Evolutionary conservation across 768 basidiomycete genomes (phyloP).

Genomic region (Kwoniella dejecticola): DNA sequence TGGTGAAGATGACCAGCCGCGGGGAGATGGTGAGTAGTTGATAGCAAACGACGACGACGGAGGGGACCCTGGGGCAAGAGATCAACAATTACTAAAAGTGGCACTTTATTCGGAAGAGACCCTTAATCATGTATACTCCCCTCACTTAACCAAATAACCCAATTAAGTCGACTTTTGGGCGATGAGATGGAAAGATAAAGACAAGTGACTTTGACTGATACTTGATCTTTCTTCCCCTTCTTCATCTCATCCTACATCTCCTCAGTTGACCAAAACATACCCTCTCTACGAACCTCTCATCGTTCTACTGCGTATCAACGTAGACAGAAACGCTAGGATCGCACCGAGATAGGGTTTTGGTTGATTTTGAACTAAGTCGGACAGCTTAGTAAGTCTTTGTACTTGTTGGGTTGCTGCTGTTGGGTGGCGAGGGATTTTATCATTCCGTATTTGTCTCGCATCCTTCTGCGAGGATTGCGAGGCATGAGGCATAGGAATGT

Average conservation of each 20-base stretch:
- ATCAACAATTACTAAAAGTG: no score
- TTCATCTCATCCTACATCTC: background rate
- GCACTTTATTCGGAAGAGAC: no score
- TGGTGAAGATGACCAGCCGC: no score
- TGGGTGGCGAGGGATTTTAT: background rate
- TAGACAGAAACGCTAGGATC: background rate
- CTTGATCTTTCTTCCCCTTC: background rate
- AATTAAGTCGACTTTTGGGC: no score
- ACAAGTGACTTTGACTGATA: no score
- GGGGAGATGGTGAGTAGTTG: no score
- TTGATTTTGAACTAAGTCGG: background rate
- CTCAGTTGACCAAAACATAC: background rate
- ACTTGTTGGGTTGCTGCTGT: background rate
- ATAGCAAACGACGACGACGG: no score
- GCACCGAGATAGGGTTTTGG: background rate
- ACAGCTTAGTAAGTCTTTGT: slow-evolving; percentile 12
- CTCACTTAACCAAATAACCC: no score
- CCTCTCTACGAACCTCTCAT: background rate
- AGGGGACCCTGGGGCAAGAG: no score
- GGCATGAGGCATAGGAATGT: no score
- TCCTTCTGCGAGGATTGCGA: background rate
- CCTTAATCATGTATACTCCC: no score
- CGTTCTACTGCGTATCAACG: background rate
- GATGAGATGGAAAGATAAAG: no score
- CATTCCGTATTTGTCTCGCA: background rate